Evolutionary conservation across 805 yeast species (phyloP).

Genomic region (Starmerella bacillaris): DNA sequence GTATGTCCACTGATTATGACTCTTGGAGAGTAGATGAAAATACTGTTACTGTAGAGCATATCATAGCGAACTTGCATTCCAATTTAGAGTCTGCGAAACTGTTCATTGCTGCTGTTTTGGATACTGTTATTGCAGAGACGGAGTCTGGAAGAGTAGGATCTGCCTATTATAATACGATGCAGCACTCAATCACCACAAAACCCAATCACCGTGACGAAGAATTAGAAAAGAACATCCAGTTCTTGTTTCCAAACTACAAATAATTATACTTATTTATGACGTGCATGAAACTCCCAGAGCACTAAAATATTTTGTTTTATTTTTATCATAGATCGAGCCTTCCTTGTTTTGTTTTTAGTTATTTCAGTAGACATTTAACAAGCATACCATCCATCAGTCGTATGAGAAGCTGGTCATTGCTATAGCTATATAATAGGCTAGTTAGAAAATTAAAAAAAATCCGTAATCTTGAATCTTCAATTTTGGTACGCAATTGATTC

Average conservation of each 20-base stretch:
- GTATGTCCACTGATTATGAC: conserved; percentile 98
- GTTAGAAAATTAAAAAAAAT: too few relatives aligned
- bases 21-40: conserved; percentile 95
- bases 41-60: conserved; percentile 96
- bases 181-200: conserved; percentile 61
- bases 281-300: too few relatives aligned
- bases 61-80: conserved; percentile 74
- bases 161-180: conserved; percentile 58
- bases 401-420: too few relatives aligned
- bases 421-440: too few relatives aligned
- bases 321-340: too few relatives aligned
- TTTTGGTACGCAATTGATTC: too few relatives aligned
- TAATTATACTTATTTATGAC: too few relatives aligned
- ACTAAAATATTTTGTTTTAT: too few relatives aligned
- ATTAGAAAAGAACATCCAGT: conserved; percentile 64
- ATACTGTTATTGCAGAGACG: conserved; percentile 40
- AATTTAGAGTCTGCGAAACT: conserved; percentile 72
- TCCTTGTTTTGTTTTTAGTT: too few relatives aligned
- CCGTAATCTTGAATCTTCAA: too few relatives aligned
- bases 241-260: conserved; percentile 63
- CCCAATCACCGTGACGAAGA: conserved; percentile 55
- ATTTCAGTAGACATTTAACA: too few relatives aligned
- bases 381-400: too few relatives aligned
- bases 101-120: conserved; percentile 53
- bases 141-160: conserved; percentile 49